These are phyloP conservation scores for Pelargonium myrrhifolium DNA, from an alignment of 441 rosid species.

Conservation along the genomic window DNA sequence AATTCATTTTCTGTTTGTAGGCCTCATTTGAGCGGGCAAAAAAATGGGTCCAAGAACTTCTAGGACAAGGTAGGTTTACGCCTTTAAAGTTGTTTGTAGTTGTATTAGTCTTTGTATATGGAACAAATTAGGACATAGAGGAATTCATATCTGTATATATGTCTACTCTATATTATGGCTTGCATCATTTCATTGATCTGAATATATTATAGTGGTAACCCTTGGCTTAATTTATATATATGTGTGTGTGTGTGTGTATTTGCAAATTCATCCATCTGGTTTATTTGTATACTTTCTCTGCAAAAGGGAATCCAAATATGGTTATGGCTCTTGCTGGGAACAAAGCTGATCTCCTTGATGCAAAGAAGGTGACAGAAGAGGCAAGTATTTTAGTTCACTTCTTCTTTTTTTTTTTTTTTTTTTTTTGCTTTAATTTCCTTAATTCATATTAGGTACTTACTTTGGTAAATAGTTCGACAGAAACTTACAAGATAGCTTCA, in stretches of 20 bases:
- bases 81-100: too few relatives aligned
- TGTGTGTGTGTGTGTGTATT: too few relatives aligned
- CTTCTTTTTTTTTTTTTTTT: too few relatives aligned
- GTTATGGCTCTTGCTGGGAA: constrained; percentile 4
- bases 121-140: background rate
- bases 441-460: background rate
- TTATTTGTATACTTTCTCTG: background rate
- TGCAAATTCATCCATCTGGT: background rate
- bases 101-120: background rate
- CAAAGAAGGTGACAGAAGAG: background rate
- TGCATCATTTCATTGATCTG: constrained; percentile 3
- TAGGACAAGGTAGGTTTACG: constrained; percentile 82
- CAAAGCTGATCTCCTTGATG: constrained; percentile 1
- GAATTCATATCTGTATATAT: background rate
- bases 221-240: background rate
- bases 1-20: constrained; percentile 32
- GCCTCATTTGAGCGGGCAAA: constrained; percentile 90
- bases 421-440: background rate
- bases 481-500: too few relatives aligned
- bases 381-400: background rate
- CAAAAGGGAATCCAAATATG: background rate
- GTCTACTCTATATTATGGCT: background rate
- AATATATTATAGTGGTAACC: constrained; percentile 1
- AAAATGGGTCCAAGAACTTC: constrained; percentile 97
- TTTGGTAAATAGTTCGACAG: background rate